Evolutionary conservation across 83 land plant species (phyloP).

Genomic region (Picea abies): DNA sequence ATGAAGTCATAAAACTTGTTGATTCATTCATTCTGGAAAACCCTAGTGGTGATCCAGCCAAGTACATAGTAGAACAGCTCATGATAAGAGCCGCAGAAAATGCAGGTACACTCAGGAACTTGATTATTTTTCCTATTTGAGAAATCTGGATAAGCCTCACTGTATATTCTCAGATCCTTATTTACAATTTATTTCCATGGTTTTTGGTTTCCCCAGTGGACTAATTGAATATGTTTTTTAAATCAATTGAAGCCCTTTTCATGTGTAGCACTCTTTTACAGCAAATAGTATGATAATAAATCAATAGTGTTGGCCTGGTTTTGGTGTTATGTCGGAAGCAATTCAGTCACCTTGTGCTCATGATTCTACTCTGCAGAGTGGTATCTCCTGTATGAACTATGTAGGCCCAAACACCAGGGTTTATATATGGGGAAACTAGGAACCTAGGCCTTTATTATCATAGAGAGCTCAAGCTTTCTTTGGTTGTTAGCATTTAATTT

Average conservation of each 20-base stretch:
- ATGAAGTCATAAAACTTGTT: constrained; percentile 70
- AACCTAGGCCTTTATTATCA: neutral
- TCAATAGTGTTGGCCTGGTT: neutral
- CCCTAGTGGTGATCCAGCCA: constrained; percentile 87
- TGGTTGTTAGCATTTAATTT: neutral
- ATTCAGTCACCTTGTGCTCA: neutral
- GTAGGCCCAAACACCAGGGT: neutral
- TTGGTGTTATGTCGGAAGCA: neutral
- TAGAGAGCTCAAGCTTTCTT: neutral
- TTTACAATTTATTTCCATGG: neutral
- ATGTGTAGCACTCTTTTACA: neutral
- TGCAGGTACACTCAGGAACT: constrained; percentile 37
- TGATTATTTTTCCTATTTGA: neutral
- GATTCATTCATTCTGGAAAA: constrained; percentile 44
- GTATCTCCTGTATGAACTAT: neutral
- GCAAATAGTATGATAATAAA: neutral
- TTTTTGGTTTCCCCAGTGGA: neutral
- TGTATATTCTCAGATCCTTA: too few species aligned
- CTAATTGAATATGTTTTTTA: neutral
- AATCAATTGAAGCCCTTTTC: neutral
- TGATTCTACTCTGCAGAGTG: neutral
- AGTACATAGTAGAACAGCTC: constrained; percentile 74
- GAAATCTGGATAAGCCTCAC: neutral
- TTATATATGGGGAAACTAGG: neutral
- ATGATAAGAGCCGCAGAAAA: constrained; percentile 55